Percentiles rank a stretch among this genome's conserved stretches.
phyloP scores from a whole-genome alignment of 1,139 yeast genomes.

The Candida dubliniensis region DNA sequence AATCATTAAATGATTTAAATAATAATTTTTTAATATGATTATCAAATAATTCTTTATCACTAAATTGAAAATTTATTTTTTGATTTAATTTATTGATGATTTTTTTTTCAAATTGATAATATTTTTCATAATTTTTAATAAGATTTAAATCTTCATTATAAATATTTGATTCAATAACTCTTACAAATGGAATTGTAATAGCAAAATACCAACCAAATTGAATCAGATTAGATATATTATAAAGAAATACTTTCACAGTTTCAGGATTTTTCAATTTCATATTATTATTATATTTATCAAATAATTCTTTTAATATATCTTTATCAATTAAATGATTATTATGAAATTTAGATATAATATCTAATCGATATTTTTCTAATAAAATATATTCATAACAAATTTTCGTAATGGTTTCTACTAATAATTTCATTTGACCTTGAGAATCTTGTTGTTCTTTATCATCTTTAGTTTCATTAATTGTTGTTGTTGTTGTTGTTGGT shows the following conservation, averaged over 20 bases:
- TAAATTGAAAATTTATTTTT: constrained; percentile 23
- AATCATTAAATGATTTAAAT: constrained; percentile 29
- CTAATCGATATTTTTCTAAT: constrained; percentile 43
- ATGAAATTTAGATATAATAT: constrained; percentile 36
- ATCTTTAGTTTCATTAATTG: neutral
- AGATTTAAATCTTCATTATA: constrained; percentile 28
- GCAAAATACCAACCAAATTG: constrained; percentile 44
- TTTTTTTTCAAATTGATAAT: no score
- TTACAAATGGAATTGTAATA: constrained; percentile 36
- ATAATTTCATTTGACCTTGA: constrained; percentile 16
- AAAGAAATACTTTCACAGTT: constrained; percentile 34
- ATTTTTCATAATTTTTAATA: constrained; percentile 17
- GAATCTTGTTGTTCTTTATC: constrained; percentile 13
- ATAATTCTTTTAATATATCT: constrained; percentile 24
- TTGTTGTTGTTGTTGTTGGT: constrained; percentile 9
- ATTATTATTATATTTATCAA: constrained; percentile 20
- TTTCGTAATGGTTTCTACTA: constrained; percentile 36
- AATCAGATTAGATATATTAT: constrained; percentile 34
- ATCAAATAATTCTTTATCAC: constrained; percentile 28
- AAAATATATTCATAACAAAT: constrained; percentile 43
- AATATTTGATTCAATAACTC: constrained; percentile 36
- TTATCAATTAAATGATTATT: constrained; percentile 34
- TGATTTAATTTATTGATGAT: no score
- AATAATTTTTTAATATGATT: constrained; percentile 27
- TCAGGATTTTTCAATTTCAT: constrained; percentile 15